phyloP scores from a whole-genome alignment of 306 rosid species.

The Acacia crassicarpa region DNA sequence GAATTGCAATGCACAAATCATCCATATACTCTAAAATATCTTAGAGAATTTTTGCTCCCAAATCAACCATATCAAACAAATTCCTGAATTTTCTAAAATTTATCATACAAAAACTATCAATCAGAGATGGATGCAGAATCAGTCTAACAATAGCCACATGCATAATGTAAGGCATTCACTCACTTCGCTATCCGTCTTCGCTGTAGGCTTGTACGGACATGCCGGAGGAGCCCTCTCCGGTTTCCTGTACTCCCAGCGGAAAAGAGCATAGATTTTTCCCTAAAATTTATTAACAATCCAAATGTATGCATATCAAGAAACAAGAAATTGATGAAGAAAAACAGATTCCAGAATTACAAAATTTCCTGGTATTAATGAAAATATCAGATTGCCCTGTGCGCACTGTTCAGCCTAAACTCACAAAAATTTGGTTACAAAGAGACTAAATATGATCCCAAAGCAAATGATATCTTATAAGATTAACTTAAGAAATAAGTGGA shows the following conservation, averaged over 20 bases:
- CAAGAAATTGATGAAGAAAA: not conserved
- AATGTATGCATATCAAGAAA: not conserved
- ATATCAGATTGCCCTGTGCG: not conserved
- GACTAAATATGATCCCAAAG: not conserved
- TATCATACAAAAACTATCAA: not conserved
- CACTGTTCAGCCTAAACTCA: not conserved
- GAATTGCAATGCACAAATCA: not conserved
- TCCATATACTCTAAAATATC: not conserved
- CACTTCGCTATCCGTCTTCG: slow-evolving; percentile 50
- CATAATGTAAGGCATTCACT: slow-evolving; percentile 26
- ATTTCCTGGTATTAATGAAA: not conserved
- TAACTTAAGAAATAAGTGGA: not conserved
- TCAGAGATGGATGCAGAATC: not conserved
- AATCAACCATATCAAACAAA: too few species aligned
- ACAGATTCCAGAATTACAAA: not conserved
- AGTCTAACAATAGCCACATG: not conserved
- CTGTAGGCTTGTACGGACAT: slow-evolving; percentile 69
- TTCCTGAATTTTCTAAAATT: too few species aligned
- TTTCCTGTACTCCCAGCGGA: slow-evolving; percentile 86
- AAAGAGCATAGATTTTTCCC: slow-evolving; percentile 67
- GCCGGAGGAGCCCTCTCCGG: slow-evolving; percentile 75
- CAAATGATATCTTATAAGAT: not conserved
- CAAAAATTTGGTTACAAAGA: not conserved
- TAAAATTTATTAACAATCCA: slow-evolving; percentile 1
- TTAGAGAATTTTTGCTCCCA: too few species aligned